Evolutionary conservation across 768 basidiomycete genomes (phyloP), one percentile per base, ranked within the genome.

Genomic region (Punctularia strigosozonata): DNA sequence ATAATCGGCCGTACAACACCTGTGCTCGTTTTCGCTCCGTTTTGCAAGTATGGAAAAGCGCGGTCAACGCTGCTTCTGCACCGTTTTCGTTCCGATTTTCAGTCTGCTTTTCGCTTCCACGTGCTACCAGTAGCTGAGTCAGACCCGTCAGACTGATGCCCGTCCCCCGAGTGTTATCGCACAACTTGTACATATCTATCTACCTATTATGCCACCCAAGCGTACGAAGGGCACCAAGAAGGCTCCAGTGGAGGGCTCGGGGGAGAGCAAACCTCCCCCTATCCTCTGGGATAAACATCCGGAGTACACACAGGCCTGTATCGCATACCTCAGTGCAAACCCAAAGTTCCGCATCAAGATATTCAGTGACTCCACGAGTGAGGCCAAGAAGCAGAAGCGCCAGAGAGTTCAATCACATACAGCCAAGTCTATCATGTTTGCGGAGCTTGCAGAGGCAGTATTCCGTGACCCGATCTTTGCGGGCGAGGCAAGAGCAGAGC

Each of bases 301-400:
- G 15, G 28, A 30, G 28, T 30, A 15, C 10, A 30, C 28, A 10
- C 10, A 30, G 10, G 15, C 10, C 10, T 10, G 10, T 15, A 30
- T 30, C 28, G 28, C 28, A 10, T 30, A 30, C 28, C 28, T 30
- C 10, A 30, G 10, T 30, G 10, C 10, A 30, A 10, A 10, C 28
- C 28, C 28, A 10, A 15, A 10, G 10, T 30, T 30, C 28, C 15
- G 28, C 20, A 18, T 45, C 34, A 42, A 39, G 28, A 36, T 57
- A 1, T 60, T 60, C 37, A 56, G 53, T 4, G 54, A 58, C 42
- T 53, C 51, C 1, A 54, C 49, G 6, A 42, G 44, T 1, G 44
- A 50, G 26, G 57, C 53, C 12, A 47, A 45, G 17, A 50, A 49
- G 28, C 47, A 52, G 25, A 42, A 41, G 12, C 41, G 48, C 5